phyloP scores from a whole-genome alignment of 805 yeast species.

The Wickerhamomyces canadensis region DNA sequence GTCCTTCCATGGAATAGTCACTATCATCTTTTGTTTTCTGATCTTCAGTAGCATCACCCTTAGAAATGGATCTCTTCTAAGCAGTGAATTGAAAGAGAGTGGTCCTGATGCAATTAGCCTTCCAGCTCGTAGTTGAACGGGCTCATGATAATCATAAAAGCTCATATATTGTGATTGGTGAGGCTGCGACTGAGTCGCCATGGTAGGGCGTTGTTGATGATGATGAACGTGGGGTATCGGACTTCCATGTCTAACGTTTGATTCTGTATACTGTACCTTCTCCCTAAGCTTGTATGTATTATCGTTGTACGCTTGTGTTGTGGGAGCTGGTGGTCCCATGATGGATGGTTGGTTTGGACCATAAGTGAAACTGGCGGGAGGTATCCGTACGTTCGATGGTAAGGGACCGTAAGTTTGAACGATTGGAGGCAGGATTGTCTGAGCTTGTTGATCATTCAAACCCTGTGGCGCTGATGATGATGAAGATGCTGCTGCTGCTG shows the following conservation, averaged over 20 bases:
- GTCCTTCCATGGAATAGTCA: constrained; percentile 4
- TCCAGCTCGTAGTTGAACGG: constrained; percentile 27
- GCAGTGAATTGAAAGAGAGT: constrained; percentile 23
- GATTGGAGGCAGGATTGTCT: neutral
- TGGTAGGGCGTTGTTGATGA: no score
- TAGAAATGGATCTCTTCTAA: constrained; percentile 27
- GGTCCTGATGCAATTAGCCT: constrained; percentile 29
- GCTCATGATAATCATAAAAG: constrained; percentile 26
- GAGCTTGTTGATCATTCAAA: no score
- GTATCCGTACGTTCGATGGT: neutral
- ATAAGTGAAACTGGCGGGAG: neutral
- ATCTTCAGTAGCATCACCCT: constrained; percentile 21
- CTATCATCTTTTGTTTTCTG: constrained; percentile 23
- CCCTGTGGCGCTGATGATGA: no score
- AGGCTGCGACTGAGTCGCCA: no score
- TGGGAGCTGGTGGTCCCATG: neutral
- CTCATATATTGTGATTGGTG: constrained; percentile 14
- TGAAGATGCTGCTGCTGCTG: neutral
- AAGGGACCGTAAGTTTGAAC: neutral
- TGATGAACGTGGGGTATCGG: no score
- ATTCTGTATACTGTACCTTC: constrained; percentile 1
- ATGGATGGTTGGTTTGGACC: neutral
- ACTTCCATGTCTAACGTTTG: constrained; percentile 2
- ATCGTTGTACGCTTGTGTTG: neutral
- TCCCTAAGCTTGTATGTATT: neutral